Base-by-base conservation (phyloP, 1,284 basidiomycete species). In the Erythrobasidium hasegawianum region DNA sequence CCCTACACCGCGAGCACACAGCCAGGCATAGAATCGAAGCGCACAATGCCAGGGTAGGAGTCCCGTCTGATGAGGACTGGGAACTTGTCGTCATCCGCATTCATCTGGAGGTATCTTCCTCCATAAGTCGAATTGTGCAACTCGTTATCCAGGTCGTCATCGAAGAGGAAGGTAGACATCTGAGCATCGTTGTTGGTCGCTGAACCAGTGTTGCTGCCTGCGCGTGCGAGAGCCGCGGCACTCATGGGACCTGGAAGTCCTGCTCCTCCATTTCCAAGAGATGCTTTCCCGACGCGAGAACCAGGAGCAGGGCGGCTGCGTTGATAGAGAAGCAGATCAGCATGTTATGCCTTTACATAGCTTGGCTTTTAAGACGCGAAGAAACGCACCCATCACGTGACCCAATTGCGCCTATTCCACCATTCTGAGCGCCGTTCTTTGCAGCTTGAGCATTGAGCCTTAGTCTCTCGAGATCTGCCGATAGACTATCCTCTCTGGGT, bases 21-120 rank as follows among this genome's bases (percentile, higher is more conserved):
- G n/a, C n/a, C n/a, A n/a, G n/a, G n/a, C n/a, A n/a, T n/a, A n/a
- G n/a, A 29, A 45, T 29, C 0, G 22, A 38, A 8, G 78, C 81
- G 68, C 75, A 89, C 89, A 83, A 89, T 88, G 76, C 81, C 83
- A 18, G 81, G 77, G 73, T 84, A 75, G 26, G 68, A 73, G 43
- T 79, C 78, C n/a, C 76, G 72, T 68, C 81, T 77, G 43, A 78
- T 74, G 49, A 81, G 76, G 41, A 80, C 77, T 26, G 81, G 80
- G 78, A 83, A 95, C 79, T 91, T 92, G 80, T 93, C 90, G 74
- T 95, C 89, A 75, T 94, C 92, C 45, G 74, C 75, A 54, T 90
- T 90, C 47, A 89, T 90, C 27, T 90, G 90, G 57, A 96, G 81
- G 77, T 94, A 87, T 77, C 86, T 86, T 84, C 94, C 92, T 22